Base-by-base conservation (phyloP, 108 stramenopile species). In the Skeletonema costatum region DNA sequence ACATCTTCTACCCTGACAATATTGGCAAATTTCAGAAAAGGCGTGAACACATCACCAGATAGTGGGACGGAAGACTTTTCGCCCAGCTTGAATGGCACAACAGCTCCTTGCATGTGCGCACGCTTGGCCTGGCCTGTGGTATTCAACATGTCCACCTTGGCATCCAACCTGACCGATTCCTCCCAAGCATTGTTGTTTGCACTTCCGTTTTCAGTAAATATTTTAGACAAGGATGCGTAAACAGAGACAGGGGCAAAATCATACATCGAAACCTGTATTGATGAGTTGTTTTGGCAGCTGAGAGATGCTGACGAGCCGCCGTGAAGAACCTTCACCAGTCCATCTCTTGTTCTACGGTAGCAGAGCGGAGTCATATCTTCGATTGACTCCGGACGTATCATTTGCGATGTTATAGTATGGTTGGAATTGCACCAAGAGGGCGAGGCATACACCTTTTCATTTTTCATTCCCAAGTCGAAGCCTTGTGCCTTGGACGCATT, bases 21-120 rank as follows among this genome's bases (percentile, higher is more conserved):
- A 21, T 25, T 56, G 25, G 53, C 53, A 25, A 29, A 25, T 9
- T 29, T 56, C 53, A 56, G 53, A 25, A 56, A 56, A 56, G 53
- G 53, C 7, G 7, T 56, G 9, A 56, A 56, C 53, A 56, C 25
- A 56, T 56, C 53, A n/a, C 25, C 53, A 25, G 25, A 17, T 9
- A 53, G 25, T 25, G 25, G 25, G n/a, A 53, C 25, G 25, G 25
- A 56, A 25, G 25, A 56, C 53, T 10, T 46, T 59, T 32, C 33
- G 60, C 46, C 75, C 6, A 70, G 3, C 30, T 69, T 44, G 44
- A 77, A 77, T 46, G 76, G 76, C 12, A 77, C 41, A 6, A 68
- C 60, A 4, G 56, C 68, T 53, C 76, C 68, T 50, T 56, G 53
- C 53, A 56, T 56, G 6, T 25, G 7, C 9, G 53, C 53, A 56